Percentiles rank a stretch among this genome's conserved stretches.
These are phyloP conservation scores for Aegilops speltoides DNA, from an alignment of 176 grass and related monocot genomes.

Conservation along the genomic window DNA sequence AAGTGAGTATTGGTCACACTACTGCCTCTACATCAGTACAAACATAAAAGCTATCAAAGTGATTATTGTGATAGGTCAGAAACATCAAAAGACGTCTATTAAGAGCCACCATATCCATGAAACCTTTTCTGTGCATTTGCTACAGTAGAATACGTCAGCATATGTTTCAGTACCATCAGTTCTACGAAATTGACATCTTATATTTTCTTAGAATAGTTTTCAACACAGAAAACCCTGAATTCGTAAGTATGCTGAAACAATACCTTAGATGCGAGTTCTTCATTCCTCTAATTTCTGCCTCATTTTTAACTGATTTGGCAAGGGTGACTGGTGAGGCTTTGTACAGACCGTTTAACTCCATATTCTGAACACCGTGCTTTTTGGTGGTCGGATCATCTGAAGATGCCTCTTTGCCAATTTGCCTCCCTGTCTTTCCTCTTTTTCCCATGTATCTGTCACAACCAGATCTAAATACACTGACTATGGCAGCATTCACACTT, in stretches of 20 bases:
- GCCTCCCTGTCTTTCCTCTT: constrained; percentile 27
- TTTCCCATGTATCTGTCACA: constrained; percentile 40
- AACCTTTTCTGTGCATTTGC: neutral
- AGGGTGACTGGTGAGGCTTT: constrained; percentile 74
- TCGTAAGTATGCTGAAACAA: constrained; percentile 25
- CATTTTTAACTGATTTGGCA: constrained; percentile 88
- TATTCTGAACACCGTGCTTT: constrained; percentile 29
- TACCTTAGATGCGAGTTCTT: constrained; percentile 87
- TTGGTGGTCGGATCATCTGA: constrained; percentile 1
- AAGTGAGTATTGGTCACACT: neutral
- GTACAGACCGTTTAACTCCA: constrained; percentile 46
- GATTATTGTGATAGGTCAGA: neutral
- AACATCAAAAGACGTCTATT: neutral
- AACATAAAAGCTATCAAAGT: neutral
- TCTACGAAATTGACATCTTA: neutral
- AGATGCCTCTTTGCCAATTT: constrained; percentile 22
- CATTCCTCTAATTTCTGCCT: constrained; percentile 90
- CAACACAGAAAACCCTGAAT: neutral
- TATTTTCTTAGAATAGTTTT: neutral
- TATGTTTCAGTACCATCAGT: neutral
- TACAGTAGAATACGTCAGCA: neutral
- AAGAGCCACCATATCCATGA: neutral
- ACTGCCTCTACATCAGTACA: neutral
- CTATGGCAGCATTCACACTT: constrained; percentile 90
- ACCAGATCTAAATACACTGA: constrained; percentile 66